Conservation (phyloP, 2,329 filamentous ascomycete genomes). For the Phialophora expanda region DNA sequence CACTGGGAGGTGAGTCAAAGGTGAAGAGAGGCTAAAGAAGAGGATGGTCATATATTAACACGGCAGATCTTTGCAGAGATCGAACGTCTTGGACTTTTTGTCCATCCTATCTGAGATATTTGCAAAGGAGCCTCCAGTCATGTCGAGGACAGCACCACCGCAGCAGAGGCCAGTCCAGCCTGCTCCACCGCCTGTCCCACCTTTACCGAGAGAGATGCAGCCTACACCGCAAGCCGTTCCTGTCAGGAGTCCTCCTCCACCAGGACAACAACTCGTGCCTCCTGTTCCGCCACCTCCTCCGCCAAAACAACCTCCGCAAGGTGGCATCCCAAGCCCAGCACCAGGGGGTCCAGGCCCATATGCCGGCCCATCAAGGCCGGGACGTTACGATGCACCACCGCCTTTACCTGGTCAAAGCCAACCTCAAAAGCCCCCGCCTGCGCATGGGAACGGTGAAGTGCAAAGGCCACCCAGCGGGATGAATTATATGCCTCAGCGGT, state of each 20-base stretch:
- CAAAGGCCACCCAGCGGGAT: conserved; percentile 38
- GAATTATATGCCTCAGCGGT: conserved; percentile 44
- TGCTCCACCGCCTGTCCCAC: conserved; percentile 43
- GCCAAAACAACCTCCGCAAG: conserved; percentile 26
- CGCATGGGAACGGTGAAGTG: conserved; percentile 41
- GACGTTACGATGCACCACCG: conserved; percentile 40
- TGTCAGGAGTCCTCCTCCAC: conserved; percentile 52
- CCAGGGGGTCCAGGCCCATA: conserved; percentile 18
- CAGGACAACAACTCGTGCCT: conserved; percentile 39
- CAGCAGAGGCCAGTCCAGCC: conserved; percentile 53
- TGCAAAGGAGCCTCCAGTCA: conserved; percentile 90
- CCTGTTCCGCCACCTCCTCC: conserved; percentile 32
- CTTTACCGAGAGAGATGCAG: conserved; percentile 36
- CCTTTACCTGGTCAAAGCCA: conserved; percentile 31
- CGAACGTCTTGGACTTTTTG: conserved; percentile 80
- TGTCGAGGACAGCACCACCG: conserved; percentile 67
- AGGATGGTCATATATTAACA: not conserved
- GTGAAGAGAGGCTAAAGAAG: not conserved
- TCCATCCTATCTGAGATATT: conserved; percentile 84
- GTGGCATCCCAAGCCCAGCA: conserved; percentile 1
- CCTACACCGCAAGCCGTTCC: conserved; percentile 64
- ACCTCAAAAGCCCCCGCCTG: conserved; percentile 24
- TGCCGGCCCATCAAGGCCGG: conserved; percentile 4
- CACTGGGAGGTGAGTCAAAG: conserved; percentile 80
- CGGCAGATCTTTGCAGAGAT: conserved; percentile 63